These are phyloP conservation scores for Acmispon strigosus DNA, from an alignment of 306 rosid species.

Conservation along the genomic window DNA sequence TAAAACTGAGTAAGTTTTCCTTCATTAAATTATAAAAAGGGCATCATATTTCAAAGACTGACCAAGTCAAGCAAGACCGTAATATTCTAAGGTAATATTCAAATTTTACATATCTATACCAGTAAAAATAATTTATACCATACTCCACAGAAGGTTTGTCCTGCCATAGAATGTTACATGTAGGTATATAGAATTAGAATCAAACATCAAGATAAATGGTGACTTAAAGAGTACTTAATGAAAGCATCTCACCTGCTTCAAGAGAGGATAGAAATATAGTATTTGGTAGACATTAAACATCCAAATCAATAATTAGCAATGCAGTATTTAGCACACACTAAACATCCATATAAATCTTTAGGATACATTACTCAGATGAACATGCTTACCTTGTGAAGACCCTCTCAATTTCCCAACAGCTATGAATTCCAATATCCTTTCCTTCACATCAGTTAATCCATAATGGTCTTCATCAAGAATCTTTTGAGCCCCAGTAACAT, in stretches of 20 bases:
- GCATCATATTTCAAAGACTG: slow-evolving; percentile 9
- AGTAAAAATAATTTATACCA: slow-evolving; percentile 10
- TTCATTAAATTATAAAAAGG: not conserved
- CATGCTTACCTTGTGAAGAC: slow-evolving; percentile 72
- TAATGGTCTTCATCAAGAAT: slow-evolving; percentile 99
- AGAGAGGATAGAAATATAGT: not conserved
- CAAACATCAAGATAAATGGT: slow-evolving; percentile 7
- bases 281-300: slow-evolving; percentile 13
- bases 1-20: not conserved
- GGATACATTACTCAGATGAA: not conserved
- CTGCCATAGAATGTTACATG: not conserved
- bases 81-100: not conserved
- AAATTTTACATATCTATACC: not conserved
- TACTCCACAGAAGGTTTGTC: not conserved
- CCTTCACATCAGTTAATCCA: slow-evolving; percentile 93
- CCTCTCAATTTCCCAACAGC: slow-evolving; percentile 99
- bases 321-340: not conserved
- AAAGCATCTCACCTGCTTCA: not conserved
- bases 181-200: not conserved
- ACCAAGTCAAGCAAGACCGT: not conserved
- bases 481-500: slow-evolving; percentile 78
- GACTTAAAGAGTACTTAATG: slow-evolving; percentile 12
- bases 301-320: not conserved
- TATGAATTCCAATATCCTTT: slow-evolving; percentile 92
- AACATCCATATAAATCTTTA: not conserved